These are phyloP conservation scores for Orobanche coerulescens DNA, from an alignment of 257 asterid genomes.

Conservation along the genomic window DNA sequence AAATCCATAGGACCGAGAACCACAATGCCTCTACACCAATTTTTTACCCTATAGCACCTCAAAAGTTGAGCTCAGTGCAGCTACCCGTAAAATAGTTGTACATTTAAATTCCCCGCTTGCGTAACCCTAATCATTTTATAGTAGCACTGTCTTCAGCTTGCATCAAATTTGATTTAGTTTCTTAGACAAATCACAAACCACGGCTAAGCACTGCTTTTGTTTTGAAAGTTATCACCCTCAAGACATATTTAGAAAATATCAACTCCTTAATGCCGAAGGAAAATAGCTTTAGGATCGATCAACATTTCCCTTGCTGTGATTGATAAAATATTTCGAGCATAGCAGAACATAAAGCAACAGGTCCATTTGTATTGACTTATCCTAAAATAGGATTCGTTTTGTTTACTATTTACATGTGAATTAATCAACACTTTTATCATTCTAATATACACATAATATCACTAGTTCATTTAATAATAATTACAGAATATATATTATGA, in stretches of 20 bases:
- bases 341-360: background rate
- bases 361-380: background rate
- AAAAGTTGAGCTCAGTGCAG: constrained; percentile 6
- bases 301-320: background rate
- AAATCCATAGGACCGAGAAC: background rate
- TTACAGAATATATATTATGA: constrained; percentile 6
- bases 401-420: too few species aligned
- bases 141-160: background rate
- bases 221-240: background rate
- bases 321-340: background rate
- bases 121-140: background rate
- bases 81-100: constrained; percentile 8
- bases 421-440: background rate
- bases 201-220: background rate
- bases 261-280: background rate
- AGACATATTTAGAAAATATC: background rate
- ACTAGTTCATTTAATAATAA: background rate
- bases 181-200: background rate
- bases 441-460: background rate
- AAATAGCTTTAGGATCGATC: background rate
- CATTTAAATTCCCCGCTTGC: background rate
- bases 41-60: constrained; percentile 1
- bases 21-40: background rate
- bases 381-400: constrained; percentile 4
- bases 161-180: background rate